These are phyloP conservation scores for Neonectria faginata DNA, from an alignment of 2,329 filamentous ascomycete genomes.

Conservation along the genomic window DNA sequence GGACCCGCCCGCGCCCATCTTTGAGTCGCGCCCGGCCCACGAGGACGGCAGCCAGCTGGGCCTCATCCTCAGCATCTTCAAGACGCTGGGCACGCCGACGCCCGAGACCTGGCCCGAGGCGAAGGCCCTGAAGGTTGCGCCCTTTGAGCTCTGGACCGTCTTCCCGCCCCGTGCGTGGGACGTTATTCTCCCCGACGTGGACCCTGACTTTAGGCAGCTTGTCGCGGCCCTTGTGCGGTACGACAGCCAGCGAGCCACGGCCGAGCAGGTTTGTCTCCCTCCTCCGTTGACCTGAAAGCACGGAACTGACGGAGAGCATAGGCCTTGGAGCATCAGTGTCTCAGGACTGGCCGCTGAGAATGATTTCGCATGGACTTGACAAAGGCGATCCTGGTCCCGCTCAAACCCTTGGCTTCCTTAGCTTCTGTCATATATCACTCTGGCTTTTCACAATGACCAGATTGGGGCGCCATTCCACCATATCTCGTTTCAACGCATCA, in stretches of 20 bases:
- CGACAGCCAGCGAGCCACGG: slow-evolving; percentile 76
- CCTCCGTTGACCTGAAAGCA: not conserved
- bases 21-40: slow-evolving; percentile 77
- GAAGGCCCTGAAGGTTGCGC: slow-evolving; percentile 72
- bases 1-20: slow-evolving; percentile 71
- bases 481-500: not conserved
- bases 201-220: slow-evolving; percentile 70
- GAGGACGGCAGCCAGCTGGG: slow-evolving; percentile 93
- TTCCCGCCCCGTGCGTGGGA: slow-evolving; percentile 78
- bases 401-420: not conserved
- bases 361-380: not conserved
- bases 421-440: not conserved
- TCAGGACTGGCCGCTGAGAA: not conserved
- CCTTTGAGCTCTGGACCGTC: slow-evolving; percentile 89
- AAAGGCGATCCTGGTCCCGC: not conserved
- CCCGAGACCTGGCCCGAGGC: slow-evolving; percentile 87
- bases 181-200: slow-evolving; percentile 72
- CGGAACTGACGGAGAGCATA: slow-evolving; percentile 30
- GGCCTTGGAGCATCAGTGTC: slow-evolving; percentile 41
- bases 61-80: slow-evolving; percentile 91
- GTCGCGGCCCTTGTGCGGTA: slow-evolving; percentile 77
- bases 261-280: slow-evolving; percentile 56
- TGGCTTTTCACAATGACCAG: not conserved
- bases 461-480: not conserved
- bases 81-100: slow-evolving; percentile 88